Percentiles rank a stretch among this genome's conserved stretches.
Evolutionary conservation across 495 filamentous ascomycete species (phyloP).

Genomic region (Talaromyces stipitatus): DNA sequence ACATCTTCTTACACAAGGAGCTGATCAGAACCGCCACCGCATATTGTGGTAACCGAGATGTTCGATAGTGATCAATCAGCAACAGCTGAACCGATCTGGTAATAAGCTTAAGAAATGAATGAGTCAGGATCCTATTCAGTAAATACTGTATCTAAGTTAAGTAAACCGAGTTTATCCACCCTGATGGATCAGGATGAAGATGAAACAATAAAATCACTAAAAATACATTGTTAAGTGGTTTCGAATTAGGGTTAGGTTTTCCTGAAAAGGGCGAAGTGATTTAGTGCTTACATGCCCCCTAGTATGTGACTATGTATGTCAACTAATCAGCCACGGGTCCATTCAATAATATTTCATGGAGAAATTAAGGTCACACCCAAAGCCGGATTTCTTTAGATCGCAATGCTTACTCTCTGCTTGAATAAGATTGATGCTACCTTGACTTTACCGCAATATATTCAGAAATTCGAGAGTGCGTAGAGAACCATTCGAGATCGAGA

Average conservation of each 20-base stretch:
- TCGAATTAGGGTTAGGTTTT: neutral
- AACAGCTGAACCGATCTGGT: neutral
- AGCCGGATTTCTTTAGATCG: neutral
- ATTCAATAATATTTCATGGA: neutral
- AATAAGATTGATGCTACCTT: neutral
- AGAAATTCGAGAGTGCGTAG: neutral
- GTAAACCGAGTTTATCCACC: neutral
- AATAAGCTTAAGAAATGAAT: neutral
- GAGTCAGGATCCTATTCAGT: neutral
- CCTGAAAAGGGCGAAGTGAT: no score
- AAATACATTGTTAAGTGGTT: neutral
- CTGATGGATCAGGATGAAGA: neutral
- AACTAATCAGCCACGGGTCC: neutral
- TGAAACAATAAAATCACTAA: neutral
- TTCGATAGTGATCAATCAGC: neutral
- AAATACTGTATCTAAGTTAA: neutral
- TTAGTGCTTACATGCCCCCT: neutral
- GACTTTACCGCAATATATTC: neutral
- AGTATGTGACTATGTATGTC: neutral
- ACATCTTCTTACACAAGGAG: neutral
- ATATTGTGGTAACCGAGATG: neutral
- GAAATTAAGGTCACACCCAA: neutral
- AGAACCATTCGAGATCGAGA: no score
- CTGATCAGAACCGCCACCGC: constrained; percentile 1
- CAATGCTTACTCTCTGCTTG: neutral